A percentile compares a stretch with the other conserved stretches of the same genome.
These are phyloP conservation scores for Rhynchospora tenuis DNA, from an alignment of 176 grass and related monocot species.

Conservation along the genomic window DNA sequence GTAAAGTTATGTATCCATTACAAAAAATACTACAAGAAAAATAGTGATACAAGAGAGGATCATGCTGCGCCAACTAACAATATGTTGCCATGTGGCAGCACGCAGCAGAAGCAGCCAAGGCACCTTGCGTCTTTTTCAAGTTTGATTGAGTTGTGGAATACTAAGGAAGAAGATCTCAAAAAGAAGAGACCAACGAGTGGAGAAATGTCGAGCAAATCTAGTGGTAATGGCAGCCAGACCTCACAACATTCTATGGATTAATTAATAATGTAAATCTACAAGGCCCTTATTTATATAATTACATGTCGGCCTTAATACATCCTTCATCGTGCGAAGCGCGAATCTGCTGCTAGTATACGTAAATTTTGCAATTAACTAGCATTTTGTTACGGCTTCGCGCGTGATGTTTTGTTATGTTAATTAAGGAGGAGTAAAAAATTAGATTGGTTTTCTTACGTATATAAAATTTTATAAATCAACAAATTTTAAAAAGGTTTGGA, in stretches of 20 bases:
- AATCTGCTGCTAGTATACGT: too few relatives aligned
- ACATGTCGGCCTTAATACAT: too few relatives aligned
- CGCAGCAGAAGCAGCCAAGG: background rate
- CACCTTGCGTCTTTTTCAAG: constrained; percentile 34
- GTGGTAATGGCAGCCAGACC: constrained; percentile 50
- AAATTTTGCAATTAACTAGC: too few relatives aligned
- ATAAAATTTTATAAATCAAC: too few relatives aligned
- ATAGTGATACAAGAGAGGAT: background rate
- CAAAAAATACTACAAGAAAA: constrained; percentile 27
- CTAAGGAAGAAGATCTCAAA: constrained; percentile 34
- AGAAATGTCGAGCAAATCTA: constrained; percentile 36
- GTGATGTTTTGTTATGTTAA: too few relatives aligned
- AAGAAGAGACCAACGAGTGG: background rate
- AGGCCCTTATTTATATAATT: too few relatives aligned
- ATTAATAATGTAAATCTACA: background rate
- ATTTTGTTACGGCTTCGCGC: too few relatives aligned
- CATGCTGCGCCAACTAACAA: background rate
- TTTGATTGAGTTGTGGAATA: constrained; percentile 62
- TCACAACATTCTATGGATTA: constrained; percentile 19
- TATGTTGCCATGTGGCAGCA: background rate
- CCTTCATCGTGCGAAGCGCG: too few relatives aligned
- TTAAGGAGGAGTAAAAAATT: too few relatives aligned
- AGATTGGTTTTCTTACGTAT: too few relatives aligned
- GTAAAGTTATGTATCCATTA: constrained; percentile 45
- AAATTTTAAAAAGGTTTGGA: too few relatives aligned